Evolutionary conservation across 805 yeast genomes (phyloP).

Genomic region (Candida insectalens): DNA sequence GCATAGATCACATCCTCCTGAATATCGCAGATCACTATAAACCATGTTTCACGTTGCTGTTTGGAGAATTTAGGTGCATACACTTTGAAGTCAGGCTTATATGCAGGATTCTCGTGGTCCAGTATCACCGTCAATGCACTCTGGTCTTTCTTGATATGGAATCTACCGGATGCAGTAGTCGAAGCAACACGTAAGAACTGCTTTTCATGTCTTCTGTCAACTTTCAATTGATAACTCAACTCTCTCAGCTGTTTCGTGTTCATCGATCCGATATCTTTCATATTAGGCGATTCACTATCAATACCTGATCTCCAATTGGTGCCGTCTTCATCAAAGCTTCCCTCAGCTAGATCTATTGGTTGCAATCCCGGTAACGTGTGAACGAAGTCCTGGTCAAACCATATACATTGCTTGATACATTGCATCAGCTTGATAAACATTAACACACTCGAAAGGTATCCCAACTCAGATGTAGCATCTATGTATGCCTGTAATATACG

Average conservation of each 20-base stretch:
- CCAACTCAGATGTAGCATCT: constrained; percentile 82
- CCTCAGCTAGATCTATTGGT: constrained; percentile 10
- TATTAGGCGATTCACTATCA: constrained; percentile 11
- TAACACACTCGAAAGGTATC: constrained; percentile 54
- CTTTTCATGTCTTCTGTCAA: constrained; percentile 30
- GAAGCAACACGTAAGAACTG: constrained; percentile 45
- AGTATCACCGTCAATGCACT: constrained; percentile 32
- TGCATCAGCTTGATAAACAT: constrained; percentile 65
- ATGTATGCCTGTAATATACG: constrained; percentile 90
- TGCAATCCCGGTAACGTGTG: constrained; percentile 42
- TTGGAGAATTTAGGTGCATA: constrained; percentile 81
- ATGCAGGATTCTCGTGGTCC: constrained; percentile 40
- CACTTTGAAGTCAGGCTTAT: constrained; percentile 52
- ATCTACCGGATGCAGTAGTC: constrained; percentile 32
- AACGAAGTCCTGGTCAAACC: constrained; percentile 75
- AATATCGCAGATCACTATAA: constrained; percentile 49
- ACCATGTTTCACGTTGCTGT: constrained; percentile 91
- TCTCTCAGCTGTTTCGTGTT: constrained; percentile 23
- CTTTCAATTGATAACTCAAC: constrained; percentile 30
- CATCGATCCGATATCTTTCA: constrained; percentile 36
- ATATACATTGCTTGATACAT: constrained; percentile 77
- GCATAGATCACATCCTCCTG: constrained; percentile 45
- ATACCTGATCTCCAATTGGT: constrained; percentile 23
- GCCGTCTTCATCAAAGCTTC: constrained; percentile 24
- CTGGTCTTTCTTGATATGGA: constrained; percentile 10